Percentiles rank a stretch among this genome's conserved stretches.
phyloP scores from a whole-genome alignment of 352 stramenopile species.

The Globisporangium cystogenes region DNA sequence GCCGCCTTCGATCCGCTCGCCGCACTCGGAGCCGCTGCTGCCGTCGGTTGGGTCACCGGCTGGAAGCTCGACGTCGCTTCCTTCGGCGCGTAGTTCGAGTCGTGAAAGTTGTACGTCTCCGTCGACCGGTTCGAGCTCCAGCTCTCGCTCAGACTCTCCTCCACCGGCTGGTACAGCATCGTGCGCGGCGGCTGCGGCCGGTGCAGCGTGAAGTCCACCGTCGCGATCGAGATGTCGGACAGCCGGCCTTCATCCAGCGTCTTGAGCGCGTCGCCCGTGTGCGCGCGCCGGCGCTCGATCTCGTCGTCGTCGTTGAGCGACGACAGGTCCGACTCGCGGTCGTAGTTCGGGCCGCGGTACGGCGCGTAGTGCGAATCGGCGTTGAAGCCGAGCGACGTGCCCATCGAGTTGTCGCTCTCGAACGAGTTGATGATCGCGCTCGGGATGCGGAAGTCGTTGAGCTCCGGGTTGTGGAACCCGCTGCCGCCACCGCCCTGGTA shows the following conservation, averaged over 20 bases:
- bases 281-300: slow-evolving; percentile 15
- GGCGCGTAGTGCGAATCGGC: slow-evolving; percentile 18
- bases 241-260: slow-evolving; percentile 15
- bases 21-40: not conserved
- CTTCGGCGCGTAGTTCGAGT: slow-evolving; percentile 9
- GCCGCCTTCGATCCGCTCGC: not conserved
- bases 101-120: slow-evolving; percentile 42
- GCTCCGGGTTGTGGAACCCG: slow-evolving; percentile 23
- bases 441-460: slow-evolving; percentile 36
- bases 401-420: slow-evolving; percentile 54
- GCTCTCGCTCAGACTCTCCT: not conserved
- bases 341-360: slow-evolving; percentile 19
- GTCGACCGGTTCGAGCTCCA: slow-evolving; percentile 19
- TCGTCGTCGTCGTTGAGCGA: slow-evolving; percentile 43
- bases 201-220: slow-evolving; percentile 17
- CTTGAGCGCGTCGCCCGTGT: slow-evolving; percentile 7
- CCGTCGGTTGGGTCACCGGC: not conserved
- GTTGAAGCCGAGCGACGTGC: slow-evolving; percentile 33
- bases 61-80: not conserved
- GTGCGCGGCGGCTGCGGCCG: slow-evolving; percentile 11
- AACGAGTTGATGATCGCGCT: slow-evolving; percentile 31
- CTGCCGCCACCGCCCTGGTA: slow-evolving; percentile 31
- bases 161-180: slow-evolving; percentile 7
- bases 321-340: slow-evolving; percentile 59
- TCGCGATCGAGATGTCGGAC: slow-evolving; percentile 17